These are phyloP conservation scores for Blepharisma undulans DNA, from an alignment of 169 alveolate species.

Conservation along the genomic window DNA sequence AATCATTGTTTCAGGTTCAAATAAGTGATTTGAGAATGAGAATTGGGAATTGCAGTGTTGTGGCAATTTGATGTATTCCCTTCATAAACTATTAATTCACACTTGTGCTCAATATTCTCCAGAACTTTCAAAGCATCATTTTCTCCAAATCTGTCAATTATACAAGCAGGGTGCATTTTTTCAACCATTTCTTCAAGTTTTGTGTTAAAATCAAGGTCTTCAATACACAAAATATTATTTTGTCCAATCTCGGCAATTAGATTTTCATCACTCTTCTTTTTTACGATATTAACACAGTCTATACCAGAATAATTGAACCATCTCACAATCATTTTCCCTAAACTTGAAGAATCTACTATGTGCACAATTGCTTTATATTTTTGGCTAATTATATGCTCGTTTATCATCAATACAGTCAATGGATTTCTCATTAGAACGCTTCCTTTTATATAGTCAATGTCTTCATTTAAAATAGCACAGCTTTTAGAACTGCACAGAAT, in stretches of 20 bases:
- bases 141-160: constrained; percentile 7
- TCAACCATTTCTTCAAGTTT: not conserved
- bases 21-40: not conserved
- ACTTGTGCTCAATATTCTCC: not conserved
- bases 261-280: not conserved
- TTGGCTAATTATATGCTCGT: not conserved
- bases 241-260: not conserved
- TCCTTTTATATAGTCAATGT: not conserved
- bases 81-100: not conserved
- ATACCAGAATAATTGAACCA: not conserved
- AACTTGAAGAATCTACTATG: not conserved
- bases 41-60: not conserved
- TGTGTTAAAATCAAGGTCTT: not conserved
- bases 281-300: constrained; percentile 12
- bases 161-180: not conserved
- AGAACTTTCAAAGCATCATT: not conserved
- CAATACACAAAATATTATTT: not conserved
- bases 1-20: constrained; percentile 8
- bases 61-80: not conserved
- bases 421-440: not conserved
- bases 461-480: not conserved
- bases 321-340: not conserved
- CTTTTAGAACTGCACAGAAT: not conserved
- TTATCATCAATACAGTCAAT: not conserved
- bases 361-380: not conserved